A percentile compares a stretch with the other conserved stretches of the same genome.
These are phyloP conservation scores for Solanum paucissectum DNA, from an alignment of 257 asterid species.

Conservation along the genomic window DNA sequence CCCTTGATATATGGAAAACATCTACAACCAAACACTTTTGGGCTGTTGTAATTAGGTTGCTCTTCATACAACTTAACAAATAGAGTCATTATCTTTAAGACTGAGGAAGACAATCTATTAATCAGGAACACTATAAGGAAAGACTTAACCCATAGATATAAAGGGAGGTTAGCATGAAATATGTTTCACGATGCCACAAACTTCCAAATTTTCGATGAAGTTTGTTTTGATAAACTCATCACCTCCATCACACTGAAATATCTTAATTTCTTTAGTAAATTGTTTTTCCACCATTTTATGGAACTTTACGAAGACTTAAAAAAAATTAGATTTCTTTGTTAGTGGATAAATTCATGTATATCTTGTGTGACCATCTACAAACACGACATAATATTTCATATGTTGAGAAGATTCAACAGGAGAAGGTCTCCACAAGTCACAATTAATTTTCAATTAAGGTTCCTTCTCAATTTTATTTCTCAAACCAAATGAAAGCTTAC, in stretches of 20 bases:
- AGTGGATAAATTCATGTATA: too few relatives aligned
- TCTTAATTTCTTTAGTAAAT: background rate
- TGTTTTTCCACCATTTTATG: background rate
- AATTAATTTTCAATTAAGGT: too few relatives aligned
- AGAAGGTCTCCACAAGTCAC: background rate
- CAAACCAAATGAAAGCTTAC: background rate
- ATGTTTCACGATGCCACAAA: background rate
- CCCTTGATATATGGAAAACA: background rate
- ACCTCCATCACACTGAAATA: background rate
- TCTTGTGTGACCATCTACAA: background rate
- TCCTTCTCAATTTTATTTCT: background rate
- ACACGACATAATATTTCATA: background rate
- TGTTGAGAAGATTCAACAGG: background rate
- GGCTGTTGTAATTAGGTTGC: background rate
- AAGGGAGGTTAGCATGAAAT: background rate
- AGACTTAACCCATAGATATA: background rate
- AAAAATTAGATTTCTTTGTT: too few relatives aligned
- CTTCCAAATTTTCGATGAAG: background rate
- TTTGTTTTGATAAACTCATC: background rate
- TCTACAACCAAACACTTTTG: background rate
- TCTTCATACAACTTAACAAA: background rate
- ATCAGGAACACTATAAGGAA: background rate
- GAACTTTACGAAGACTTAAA: background rate
- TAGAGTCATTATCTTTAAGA: too few relatives aligned
- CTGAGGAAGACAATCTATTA: background rate